Base-by-base conservation (phyloP, 2,329 filamentous ascomycete species). In the Simplicillium sp. region DNA sequence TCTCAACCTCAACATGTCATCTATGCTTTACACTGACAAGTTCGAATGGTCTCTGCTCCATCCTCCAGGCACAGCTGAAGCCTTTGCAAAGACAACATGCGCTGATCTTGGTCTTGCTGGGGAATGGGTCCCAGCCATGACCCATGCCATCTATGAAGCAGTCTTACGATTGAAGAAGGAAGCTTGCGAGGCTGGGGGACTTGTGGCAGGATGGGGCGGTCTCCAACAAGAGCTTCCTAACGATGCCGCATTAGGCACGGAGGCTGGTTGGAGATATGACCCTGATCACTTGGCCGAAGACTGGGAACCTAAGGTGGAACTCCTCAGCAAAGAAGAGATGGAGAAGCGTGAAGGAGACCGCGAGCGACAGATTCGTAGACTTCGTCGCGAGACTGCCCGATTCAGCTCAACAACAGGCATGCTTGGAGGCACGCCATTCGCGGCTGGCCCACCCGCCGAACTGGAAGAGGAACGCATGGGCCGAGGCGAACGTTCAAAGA, bases 1-100 rank as follows among this genome's bases (percentile, higher is more conserved):
- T 35, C 70, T 98, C 35, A 95, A 85, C 57, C 85, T 98, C 54
- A 96, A 95, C 55, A 73, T 97, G 16, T 82, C 88, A 40, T 94
- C 94, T 42, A 82, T 85, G 51, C 75, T 97, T 11, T 97, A 96
- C 61, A 94, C 87, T 3, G 92, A 98, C 70, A 95, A 89, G 56
- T 97, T 98, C 48, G 90, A 97, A 59, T 97, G 90, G 90, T 97
- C 90, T 5, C 69, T 98, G 15, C 71, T 95, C 14, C 89, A 97
- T 54, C 88, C 89, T 3, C 84, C 88, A 2, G 90, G 90, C 16
- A 88, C 90, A 34, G 87, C 92, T 0, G 90, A 98, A 60, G 79
- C 83, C 11, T 97, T 97, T 59, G 89, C 92, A 29, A 87, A 87
- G 56, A 80, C 87, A 48, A 97, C 92, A 0, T 97, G 92, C 57